Evolutionary conservation across 192 early-diverging fungal species (phyloP), one percentile per base, ranked within the genome.

Genomic region (Rhizoclosmatium sp.): DNA sequence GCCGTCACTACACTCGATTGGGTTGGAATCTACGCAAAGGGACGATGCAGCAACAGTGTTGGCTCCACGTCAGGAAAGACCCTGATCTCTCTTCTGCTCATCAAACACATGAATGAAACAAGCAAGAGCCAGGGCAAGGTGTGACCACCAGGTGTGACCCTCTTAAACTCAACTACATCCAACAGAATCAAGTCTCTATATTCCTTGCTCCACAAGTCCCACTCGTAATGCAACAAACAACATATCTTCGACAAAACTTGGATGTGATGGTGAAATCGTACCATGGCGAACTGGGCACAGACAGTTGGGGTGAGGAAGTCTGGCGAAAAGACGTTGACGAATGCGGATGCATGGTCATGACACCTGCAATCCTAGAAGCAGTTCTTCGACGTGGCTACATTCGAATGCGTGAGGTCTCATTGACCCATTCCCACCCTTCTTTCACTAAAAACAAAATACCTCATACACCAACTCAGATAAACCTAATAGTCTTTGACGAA

Each of bases 401-500:
- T 19, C 80, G 78, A 21, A 80, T 98, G 74, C 62, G 86, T 0
- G 83, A 91, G 60, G 91, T 93, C 69, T 70, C 80, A 56, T 12
- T 71, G 56, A 40, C 31, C 1, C 39, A n/a, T 54, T 31, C 31
- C 31, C 31, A 31, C 31, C 54, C 59, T 19, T 40, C 59, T 45
- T 75, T 59, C 40, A n/a, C 19, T 60, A 62, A 46, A n/a, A 10
- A n/a, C 7, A 59, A 3, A 1, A 4, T 31, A 21, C 12, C 19
- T 19, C 3, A 40, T 4, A 79, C 54, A 23, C 21, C n/a, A 56
- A 39, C 49, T 23, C 40, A 41, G 47, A 45, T 81, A 66, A 67
- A 47, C 42, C 80, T 98, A 66, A 84, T 98, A 4, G 89, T 98
- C n/a, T 95, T 98, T 86, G 97, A 98, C 82, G 97, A 98, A 81